Evolutionary conservation across 1,284 basidiomycete species (phyloP), one percentile per base, ranked within the genome.

Genomic region (Thecaphora thlaspeos): DNA sequence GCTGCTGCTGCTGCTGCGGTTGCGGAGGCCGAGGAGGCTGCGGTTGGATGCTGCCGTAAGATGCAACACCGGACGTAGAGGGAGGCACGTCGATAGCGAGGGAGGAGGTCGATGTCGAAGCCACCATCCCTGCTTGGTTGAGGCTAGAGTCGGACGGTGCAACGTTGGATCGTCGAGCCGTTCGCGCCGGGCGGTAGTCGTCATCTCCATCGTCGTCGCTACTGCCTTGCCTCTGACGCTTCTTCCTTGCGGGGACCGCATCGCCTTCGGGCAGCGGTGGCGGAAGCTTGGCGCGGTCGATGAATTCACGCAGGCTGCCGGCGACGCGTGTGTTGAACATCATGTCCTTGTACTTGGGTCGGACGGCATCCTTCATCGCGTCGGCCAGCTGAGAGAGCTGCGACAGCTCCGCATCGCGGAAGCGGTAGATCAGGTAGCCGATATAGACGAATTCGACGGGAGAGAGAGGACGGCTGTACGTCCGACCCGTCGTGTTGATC

Each of bases 381-480:
- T 66, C 46, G 11, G 66, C 57, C 9, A 68, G 26, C 2, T 47
- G 41, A 41, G 37, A 61, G 11, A 68, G 54, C 38, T 68, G 54
- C 40, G 43, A 36, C 3, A 48, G 38, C 0, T 46, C 51, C 12
- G 58, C 57, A 7, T 53, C 32, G 2, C 52, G 56, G 26, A 66
- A 68, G 42, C 51, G 43, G 52, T 18, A 61, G 54, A 64, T 57
- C 46, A 66, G 18, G 12, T 53, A 51, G 7, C 54, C 61, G 30
- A 57, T 54, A 43, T 59, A 66, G 36, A 66, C 58, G 18, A 68
- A 68, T 23, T 68, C 66, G 47, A 61, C 51, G 2, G 66, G 66
- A 21, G 66, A 46, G 22, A 68, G 48, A 15, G 59, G 59, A 48
- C 66, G 66, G 26, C 10, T 41, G 9, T 48, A 19, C 14, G 43